Percentiles rank a stretch among this genome's conserved stretches.
Evolutionary conservation across 2,329 filamentous ascomycete species (phyloP).

Genomic region (Aspergillus flavus): DNA sequence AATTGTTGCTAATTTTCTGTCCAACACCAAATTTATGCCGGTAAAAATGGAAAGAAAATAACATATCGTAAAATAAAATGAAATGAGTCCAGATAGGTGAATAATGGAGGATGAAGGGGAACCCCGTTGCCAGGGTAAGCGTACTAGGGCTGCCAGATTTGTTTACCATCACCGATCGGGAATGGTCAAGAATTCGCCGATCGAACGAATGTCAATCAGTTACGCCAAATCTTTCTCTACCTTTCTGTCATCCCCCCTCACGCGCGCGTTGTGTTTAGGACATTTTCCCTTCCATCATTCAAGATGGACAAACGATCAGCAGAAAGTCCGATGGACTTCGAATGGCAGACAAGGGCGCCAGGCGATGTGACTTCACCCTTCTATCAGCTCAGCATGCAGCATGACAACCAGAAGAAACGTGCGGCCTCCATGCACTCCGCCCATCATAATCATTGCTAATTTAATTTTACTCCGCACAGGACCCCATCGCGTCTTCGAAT

Average conservation of each 20-base stretch:
- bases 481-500: constrained; percentile 45
- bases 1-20: not conserved
- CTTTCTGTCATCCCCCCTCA: not conserved
- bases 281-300: constrained; percentile 21
- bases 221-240: not conserved
- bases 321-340: constrained; percentile 55
- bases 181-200: constrained; percentile 11
- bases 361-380: constrained; percentile 51
- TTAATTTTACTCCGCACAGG: constrained; percentile 27
- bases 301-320: constrained; percentile 43
- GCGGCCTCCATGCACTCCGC: constrained; percentile 19
- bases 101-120: not conserved
- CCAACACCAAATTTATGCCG: not conserved
- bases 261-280: constrained; percentile 12
- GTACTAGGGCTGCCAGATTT: not conserved
- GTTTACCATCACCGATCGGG: constrained; percentile 14
- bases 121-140: not conserved
- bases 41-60: not conserved
- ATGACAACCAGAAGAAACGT: constrained; percentile 49
- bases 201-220: not conserved
- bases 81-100: no score
- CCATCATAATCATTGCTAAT: not conserved
- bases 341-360: constrained; percentile 51
- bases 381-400: constrained; percentile 49
- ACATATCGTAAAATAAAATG: no score